Conservation (phyloP, 176 grass and related monocot species). For the Hordeum marinum region DNA sequence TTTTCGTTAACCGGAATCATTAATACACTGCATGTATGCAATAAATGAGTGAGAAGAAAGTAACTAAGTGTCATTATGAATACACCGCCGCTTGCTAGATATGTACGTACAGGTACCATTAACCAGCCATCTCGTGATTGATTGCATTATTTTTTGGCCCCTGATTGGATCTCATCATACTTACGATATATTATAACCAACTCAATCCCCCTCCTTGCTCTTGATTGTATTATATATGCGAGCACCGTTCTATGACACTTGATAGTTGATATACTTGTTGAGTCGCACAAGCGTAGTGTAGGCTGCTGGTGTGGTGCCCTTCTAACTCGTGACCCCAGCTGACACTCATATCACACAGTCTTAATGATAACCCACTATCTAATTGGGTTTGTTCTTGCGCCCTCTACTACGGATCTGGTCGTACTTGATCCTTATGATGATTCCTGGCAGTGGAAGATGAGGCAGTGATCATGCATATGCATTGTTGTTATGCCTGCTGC, state of each 20-base stretch:
- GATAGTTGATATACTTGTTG: constrained; percentile 39
- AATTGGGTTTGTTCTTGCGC: constrained; percentile 14
- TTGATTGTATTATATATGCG: constrained; percentile 51
- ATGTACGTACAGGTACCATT: constrained; percentile 25
- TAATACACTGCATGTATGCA: too few species aligned
- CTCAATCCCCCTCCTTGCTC: constrained; percentile 27
- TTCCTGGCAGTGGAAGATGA: constrained; percentile 1
- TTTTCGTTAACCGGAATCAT: too few species aligned
- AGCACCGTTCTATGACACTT: constrained; percentile 48
- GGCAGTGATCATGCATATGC: not conserved
- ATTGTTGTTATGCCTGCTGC: constrained; percentile 17
- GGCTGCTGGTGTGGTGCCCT: constrained; percentile 14
- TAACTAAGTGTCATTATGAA: too few species aligned
- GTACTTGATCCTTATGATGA: not conserved
- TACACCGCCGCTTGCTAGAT: constrained; percentile 14
- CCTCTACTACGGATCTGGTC: not conserved
- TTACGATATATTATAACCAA: not conserved
- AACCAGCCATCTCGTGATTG: constrained; percentile 18
- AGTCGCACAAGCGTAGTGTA: constrained; percentile 37
- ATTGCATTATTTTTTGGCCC: constrained; percentile 32
- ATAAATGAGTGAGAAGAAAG: too few species aligned
- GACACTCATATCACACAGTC: not conserved
- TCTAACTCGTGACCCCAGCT: not conserved
- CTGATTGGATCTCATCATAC: constrained; percentile 11
- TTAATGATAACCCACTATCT: constrained; percentile 18